Base-by-base conservation (phyloP, 306 rosid genomes). In the Heteromeles arbutifolia region DNA sequence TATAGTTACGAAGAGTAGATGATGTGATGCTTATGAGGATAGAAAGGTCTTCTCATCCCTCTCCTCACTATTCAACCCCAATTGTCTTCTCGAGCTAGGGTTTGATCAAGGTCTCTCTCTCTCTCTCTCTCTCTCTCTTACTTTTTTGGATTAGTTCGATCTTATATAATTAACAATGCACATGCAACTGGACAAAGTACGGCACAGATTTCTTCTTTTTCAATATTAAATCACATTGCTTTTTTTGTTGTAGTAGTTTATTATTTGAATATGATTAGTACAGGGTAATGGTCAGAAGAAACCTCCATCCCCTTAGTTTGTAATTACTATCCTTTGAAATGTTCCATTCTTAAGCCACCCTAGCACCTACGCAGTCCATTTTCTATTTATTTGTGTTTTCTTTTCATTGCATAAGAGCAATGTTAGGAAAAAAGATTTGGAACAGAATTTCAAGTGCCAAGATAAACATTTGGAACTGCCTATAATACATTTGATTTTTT, bases 71-170 rank as follows among this genome's bases (percentile, higher is more conserved):
- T 78, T 88, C 84, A 79, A 83, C 74, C 70, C 74, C 50, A 70
- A 44, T 81, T 65, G 50, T 41, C 76, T 53, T 85, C 85, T 65
- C 73, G 85, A 8, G 41, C 41, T 37, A 85, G 89, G 96, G 89
- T 87, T 82, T 79, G 53, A 54, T 74, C 39, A 74, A 70, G 45
- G 32, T 78, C 79, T 77, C 75, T 72, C 52, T 81, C 83, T 83
- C 76, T 82, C 79, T 77, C n/a, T 78, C 79, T 77, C 75, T 72
- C 52, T 81, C 61, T 82, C 83, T 85, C 78, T 80, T 77, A 81
- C 85, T 84, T 87, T 89, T 86, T 88, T 86, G 91, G 96, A 88
- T 91, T 92, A 92, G 98, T 89, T 96, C 72, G 83, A 45, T 79
- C 84, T 57, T 86, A 73, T 9, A 58, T 64, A 71, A 66, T 90